Evolutionary conservation across 805 yeast genomes (phyloP).

Genomic region (Grigorovia yakushimaensis): DNA sequence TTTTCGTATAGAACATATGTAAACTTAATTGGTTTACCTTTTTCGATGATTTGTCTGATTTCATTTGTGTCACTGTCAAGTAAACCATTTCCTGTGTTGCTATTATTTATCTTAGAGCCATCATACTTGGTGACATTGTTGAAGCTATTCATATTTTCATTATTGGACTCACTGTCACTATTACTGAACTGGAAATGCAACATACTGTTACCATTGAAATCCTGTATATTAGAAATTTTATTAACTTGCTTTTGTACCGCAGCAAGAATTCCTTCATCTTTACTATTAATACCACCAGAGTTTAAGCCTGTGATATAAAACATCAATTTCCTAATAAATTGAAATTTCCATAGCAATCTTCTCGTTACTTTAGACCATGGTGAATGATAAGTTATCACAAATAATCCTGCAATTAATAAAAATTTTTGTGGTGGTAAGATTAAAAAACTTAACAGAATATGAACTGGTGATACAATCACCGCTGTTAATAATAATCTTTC

Average conservation of each 20-base stretch:
- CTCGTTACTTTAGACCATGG: slow-evolving; percentile 77
- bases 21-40: slow-evolving; percentile 55
- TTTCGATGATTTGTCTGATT: neutral
- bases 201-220: neutral
- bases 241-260: slow-evolving; percentile 34
- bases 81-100: neutral
- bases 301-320: slow-evolving; percentile 86
- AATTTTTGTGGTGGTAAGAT: slow-evolving; percentile 63
- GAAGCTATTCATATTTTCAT: neutral
- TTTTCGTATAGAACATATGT: slow-evolving; percentile 90
- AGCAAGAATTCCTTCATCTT: slow-evolving; percentile 23
- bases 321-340: slow-evolving; percentile 54
- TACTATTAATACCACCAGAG: slow-evolving; percentile 43
- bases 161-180: slow-evolving; percentile 7
- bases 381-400: slow-evolving; percentile 75
- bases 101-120: neutral
- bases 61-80: slow-evolving; percentile 17
- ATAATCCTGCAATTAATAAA: slow-evolving; percentile 47
- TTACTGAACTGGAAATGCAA: slow-evolving; percentile 25
- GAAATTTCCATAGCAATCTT: slow-evolving; percentile 73
- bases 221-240: slow-evolving; percentile 14
- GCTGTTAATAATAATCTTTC: slow-evolving; percentile 76
- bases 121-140: neutral
- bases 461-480: slow-evolving; percentile 75
- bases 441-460: slow-evolving; percentile 58